Base-by-base conservation (phyloP, 2,329 filamentous ascomycete genomes). In the Nakataea oryzae region DNA sequence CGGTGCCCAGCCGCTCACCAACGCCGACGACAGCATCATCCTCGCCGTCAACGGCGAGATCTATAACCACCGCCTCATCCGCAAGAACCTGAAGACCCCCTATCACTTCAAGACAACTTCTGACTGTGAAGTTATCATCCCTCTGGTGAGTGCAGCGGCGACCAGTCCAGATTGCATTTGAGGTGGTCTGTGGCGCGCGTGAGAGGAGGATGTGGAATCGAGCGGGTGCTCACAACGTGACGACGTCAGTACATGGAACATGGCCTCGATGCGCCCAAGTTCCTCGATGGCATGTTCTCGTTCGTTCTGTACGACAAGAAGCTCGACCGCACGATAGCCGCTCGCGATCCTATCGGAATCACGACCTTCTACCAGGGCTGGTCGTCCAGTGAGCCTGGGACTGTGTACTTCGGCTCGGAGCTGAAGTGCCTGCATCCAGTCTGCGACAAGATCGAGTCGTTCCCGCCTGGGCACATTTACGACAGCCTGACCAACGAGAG, bases 31-130 rank as follows among this genome's bases (percentile, higher is more conserved):
- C 67, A 88, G 83, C 70, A 88, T 99, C 70, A 87, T 93, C 66
- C 86, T 99, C 65, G 93, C 95, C 67, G 95, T 97, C 85, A 99
- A 99, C 77, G 95, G 95, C 78, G 95, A 99, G 76, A 99, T 99
- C 75, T 99, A 99, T 84, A 99, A 99, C 86, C 95, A 99, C 80
- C 90, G 93, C 74, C 85, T 96, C 71, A 83, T 99, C 72, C 89
- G 95, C 74, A 97, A 97, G 79, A 81, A 81, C 70, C 81, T 97
- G 70, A 91, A 91, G 78, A 86, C 81, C 64, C 84, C 87, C 50
- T 97, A 97, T 78, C 88, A 93, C 76, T 99, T 97, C 87, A 97
- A 97, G 87, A 99, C 95, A 67, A 89, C 95, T 73, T 97, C 93
- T 50, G 95, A 99, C 74, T 99, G 95, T 78, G 95, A 99, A 78